Evolutionary conservation across 2,329 filamentous ascomycete species (phyloP).

Genomic region (Clonostachys sp.): DNA sequence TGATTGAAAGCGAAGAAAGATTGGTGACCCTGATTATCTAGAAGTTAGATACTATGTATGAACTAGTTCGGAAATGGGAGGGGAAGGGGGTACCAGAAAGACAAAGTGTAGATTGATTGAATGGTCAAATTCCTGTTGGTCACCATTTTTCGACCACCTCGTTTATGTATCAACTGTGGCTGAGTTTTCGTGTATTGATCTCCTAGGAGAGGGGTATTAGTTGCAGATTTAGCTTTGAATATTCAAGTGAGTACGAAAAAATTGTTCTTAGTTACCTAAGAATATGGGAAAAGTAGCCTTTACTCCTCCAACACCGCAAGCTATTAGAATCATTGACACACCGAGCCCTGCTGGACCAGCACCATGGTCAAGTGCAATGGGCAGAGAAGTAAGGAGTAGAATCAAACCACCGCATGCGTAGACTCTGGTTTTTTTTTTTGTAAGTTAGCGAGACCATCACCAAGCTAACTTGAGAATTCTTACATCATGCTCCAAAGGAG

Average conservation of each 20-base stretch:
- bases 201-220: constrained; percentile 25
- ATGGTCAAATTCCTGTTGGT: too few species aligned
- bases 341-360: constrained; percentile 45
- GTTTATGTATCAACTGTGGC: constrained; percentile 24
- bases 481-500: constrained; percentile 36
- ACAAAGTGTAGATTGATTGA: too few species aligned
- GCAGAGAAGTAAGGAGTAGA: constrained; percentile 44
- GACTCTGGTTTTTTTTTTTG: constrained; percentile 15
- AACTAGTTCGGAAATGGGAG: too few species aligned
- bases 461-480: background rate
- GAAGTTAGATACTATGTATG: too few species aligned
- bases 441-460: too few species aligned
- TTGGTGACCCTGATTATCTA: constrained; percentile 46
- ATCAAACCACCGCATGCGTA: constrained; percentile 55
- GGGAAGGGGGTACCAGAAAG: too few species aligned
- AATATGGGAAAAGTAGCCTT: constrained; percentile 57
- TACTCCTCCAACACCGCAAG: constrained; percentile 64
- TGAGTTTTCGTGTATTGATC: constrained; percentile 34
- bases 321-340: constrained; percentile 55
- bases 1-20: constrained; percentile 53
- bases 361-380: constrained; percentile 23
- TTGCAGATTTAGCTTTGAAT: too few species aligned
- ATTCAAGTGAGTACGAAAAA: too few species aligned
- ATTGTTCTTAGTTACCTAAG: constrained; percentile 5
- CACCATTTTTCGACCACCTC: too few species aligned